Conservation (phyloP, 331 rosid species). For the Quercus phellos region DNA sequence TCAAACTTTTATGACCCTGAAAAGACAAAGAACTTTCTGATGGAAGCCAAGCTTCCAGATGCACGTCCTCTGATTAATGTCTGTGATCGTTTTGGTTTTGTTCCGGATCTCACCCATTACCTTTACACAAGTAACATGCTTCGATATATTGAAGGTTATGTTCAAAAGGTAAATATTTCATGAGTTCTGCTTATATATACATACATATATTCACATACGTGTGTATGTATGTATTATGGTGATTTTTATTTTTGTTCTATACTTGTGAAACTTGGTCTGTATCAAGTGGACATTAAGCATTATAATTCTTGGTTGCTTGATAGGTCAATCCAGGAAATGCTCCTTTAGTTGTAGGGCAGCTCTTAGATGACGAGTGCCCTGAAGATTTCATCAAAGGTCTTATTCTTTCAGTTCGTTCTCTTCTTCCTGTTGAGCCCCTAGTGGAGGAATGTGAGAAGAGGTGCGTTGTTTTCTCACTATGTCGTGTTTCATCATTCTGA, state of each 20-base stretch:
- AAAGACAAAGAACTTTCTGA: conserved; percentile 91
- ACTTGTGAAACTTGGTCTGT: not conserved
- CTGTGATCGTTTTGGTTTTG: conserved; percentile 98
- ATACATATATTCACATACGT: not conserved
- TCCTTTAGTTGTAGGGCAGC: conserved; percentile 96
- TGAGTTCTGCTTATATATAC: not conserved
- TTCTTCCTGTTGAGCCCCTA: conserved; percentile 97
- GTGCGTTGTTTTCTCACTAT: conserved; percentile 33
- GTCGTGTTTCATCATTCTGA: not conserved
- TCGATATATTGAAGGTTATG: conserved; percentile 99
- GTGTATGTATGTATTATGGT: not conserved
- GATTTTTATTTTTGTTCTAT: not conserved
- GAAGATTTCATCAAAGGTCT: conserved; percentile 97
- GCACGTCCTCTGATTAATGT: conserved; percentile 97
- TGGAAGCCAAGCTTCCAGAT: conserved; percentile 99
- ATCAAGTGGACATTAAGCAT: conserved; percentile 7
- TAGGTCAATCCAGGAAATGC: conserved; percentile 99
- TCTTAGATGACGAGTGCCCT: conserved; percentile 97
- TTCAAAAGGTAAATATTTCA: conserved; percentile 65
- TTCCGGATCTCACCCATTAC: conserved; percentile 97
- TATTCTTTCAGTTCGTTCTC: conserved; percentile 95
- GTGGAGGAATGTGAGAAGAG: conserved; percentile 99
- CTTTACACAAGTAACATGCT: conserved; percentile 97
- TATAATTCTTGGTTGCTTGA: conserved; percentile 18
- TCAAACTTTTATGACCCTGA: conserved; percentile 94